Percentiles rank a stretch among this genome's conserved stretches.
Evolutionary conservation across 805 yeast species (phyloP).

Genomic region (Kockiozyma suomiensis): DNA sequence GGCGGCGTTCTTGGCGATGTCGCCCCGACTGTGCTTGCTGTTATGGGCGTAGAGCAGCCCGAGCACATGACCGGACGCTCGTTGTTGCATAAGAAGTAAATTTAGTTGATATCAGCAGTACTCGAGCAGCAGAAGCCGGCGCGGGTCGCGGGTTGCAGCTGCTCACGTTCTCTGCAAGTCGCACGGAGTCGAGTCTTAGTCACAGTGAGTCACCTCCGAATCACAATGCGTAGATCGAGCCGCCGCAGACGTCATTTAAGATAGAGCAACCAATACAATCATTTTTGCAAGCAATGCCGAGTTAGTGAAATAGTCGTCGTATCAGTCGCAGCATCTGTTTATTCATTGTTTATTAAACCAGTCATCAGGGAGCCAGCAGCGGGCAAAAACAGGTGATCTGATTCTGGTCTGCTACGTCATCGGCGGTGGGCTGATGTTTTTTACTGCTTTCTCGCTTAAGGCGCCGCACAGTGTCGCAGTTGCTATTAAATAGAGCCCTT

Average conservation of each 20-base stretch:
- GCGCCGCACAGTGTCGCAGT: constrained; percentile 4
- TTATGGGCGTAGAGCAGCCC: constrained; percentile 32
- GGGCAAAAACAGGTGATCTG: too few relatives aligned
- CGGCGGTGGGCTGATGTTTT: constrained; percentile 15
- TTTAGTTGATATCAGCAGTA: too few relatives aligned
- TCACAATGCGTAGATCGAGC: constrained; percentile 3
- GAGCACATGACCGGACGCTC: constrained; percentile 35
- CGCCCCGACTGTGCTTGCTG: constrained; percentile 36
- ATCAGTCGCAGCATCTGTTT: too few relatives aligned
- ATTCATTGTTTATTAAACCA: too few relatives aligned
- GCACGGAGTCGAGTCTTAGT: background rate
- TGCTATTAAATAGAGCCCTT: background rate
- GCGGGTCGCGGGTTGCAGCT: background rate
- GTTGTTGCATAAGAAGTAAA: constrained; percentile 27
- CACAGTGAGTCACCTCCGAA: background rate
- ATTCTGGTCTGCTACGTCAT: too few relatives aligned
- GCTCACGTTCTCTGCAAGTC: too few relatives aligned
- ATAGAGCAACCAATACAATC: too few relatives aligned
- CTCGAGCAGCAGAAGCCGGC: too few relatives aligned
- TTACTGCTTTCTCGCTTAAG: constrained; percentile 5
- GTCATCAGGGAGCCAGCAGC: too few relatives aligned
- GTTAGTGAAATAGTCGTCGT: too few relatives aligned
- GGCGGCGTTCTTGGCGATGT: constrained; percentile 37
- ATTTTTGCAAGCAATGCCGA: too few relatives aligned
- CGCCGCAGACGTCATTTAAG: background rate